Evolutionary conservation across 2,329 filamentous ascomycete species (phyloP).

Genomic region (Colletotrichum echinochloae): DNA sequence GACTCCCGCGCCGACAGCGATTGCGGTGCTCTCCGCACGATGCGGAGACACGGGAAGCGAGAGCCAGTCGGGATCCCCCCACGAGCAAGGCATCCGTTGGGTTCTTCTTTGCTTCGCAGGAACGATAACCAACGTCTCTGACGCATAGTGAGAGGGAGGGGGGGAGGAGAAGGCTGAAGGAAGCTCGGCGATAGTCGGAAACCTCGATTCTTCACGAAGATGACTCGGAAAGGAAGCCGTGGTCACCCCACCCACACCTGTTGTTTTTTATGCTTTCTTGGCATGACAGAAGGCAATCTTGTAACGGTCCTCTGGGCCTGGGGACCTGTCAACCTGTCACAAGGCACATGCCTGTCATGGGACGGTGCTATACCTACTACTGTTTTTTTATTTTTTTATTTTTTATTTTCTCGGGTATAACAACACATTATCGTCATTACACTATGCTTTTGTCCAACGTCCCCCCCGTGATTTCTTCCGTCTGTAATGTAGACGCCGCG

Average conservation of each 20-base stretch:
- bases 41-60: slow-evolving; percentile 18
- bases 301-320: background rate
- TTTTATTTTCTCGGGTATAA: too few relatives aligned
- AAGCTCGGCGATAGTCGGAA: background rate
- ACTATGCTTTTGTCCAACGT: too few relatives aligned
- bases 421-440: background rate
- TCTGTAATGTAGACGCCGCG: slow-evolving; percentile 1
- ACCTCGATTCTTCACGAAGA: background rate
- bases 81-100: slow-evolving; percentile 25
- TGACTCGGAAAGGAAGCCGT: background rate
- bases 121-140: background rate
- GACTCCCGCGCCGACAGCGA: background rate
- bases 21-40: background rate
- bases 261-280: background rate
- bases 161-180: background rate
- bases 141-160: background rate
- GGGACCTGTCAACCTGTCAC: background rate
- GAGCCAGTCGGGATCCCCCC: background rate
- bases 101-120: background rate
- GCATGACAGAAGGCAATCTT: background rate
- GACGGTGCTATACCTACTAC: background rate
- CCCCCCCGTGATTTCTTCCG: too few relatives aligned
- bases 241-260: background rate
- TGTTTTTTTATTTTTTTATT: too few relatives aligned
- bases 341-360: background rate